Conservation (phyloP, 2,329 filamentous ascomycete species). For the Knoxdaviesia capensis region DNA sequence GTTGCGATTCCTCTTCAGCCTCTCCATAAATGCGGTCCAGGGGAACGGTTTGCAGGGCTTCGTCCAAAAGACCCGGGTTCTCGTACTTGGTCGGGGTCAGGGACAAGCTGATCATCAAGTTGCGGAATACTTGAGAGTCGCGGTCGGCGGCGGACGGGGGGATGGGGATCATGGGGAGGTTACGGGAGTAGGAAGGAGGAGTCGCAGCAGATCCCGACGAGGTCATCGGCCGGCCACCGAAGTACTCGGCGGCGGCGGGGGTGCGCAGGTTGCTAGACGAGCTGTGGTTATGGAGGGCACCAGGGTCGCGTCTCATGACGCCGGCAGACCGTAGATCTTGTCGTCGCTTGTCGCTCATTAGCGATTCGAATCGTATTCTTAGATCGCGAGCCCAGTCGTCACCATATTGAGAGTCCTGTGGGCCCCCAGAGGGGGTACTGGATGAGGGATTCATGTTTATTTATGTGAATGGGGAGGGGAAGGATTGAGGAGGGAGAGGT, state of each 20-base stretch:
- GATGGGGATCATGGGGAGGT: slow-evolving; percentile 42
- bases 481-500: too few species aligned
- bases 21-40: slow-evolving; percentile 82
- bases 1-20: slow-evolving; percentile 81
- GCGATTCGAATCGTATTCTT: slow-evolving; percentile 65
- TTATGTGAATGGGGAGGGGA: too few species aligned
- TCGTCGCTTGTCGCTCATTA: slow-evolving; percentile 72
- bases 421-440: too few species aligned
- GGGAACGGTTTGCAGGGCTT: slow-evolving; percentile 71
- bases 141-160: slow-evolving; percentile 46
- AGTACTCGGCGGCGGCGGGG: slow-evolving; percentile 16
- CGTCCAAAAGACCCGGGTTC: slow-evolving; percentile 84
- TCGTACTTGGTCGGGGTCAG: slow-evolving; percentile 86
- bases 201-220: slow-evolving; percentile 9
- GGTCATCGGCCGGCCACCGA: slow-evolving; percentile 9
- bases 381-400: slow-evolving; percentile 64
- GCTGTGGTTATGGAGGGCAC: slow-evolving; percentile 21
- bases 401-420: slow-evolving; percentile 25
- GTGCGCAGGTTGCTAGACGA: slow-evolving; percentile 26
- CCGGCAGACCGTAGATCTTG: slow-evolving; percentile 41
- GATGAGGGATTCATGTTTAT: too few species aligned
- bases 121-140: slow-evolving; percentile 55
- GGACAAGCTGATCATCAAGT: slow-evolving; percentile 67
- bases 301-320: slow-evolving; percentile 24
- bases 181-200: slow-evolving; percentile 26